phyloP scores from a whole-genome alignment of 306 rosid species.

The Cucurbita maxima region DNA sequence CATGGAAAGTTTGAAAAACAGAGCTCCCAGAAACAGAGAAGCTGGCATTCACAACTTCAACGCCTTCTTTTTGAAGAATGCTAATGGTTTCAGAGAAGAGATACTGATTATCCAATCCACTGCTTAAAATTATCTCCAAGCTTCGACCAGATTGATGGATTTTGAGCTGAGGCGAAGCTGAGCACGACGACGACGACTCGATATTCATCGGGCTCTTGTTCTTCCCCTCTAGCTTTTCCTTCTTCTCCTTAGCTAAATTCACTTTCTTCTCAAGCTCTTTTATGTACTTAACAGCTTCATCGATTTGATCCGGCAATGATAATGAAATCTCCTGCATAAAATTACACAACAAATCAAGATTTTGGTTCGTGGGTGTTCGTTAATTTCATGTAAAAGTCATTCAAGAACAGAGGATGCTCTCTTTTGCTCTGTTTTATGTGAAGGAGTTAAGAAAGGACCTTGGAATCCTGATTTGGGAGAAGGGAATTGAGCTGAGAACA shows the following conservation, averaged over 20 bases:
- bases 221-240: conserved; percentile 22
- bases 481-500: conserved; percentile 57
- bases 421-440: background rate
- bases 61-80: conserved; percentile 42
- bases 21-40: conserved; percentile 34
- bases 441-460: conserved; percentile 16
- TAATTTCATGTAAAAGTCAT: too few species aligned
- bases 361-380: background rate
- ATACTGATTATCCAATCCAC: conserved; percentile 29
- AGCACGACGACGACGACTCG: background rate
- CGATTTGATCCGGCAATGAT: conserved; percentile 48
- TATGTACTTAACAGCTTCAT: conserved; percentile 56
- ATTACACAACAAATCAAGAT: background rate
- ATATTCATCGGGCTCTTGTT: conserved; percentile 23
- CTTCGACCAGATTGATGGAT: conserved; percentile 37
- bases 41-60: conserved; percentile 28
- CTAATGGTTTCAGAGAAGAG: conserved; percentile 48
- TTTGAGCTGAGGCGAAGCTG: conserved; percentile 35
- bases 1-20: conserved; percentile 38
- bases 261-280: conserved; percentile 41
- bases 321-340: conserved; percentile 6
- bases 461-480: conserved; percentile 37
- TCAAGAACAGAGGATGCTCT: background rate
- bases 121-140: conserved; percentile 34
- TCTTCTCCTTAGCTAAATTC: conserved; percentile 31